Evolutionary conservation across 2,329 filamentous ascomycete genomes (phyloP).

Genomic region (Malbranchea zuffiana): DNA sequence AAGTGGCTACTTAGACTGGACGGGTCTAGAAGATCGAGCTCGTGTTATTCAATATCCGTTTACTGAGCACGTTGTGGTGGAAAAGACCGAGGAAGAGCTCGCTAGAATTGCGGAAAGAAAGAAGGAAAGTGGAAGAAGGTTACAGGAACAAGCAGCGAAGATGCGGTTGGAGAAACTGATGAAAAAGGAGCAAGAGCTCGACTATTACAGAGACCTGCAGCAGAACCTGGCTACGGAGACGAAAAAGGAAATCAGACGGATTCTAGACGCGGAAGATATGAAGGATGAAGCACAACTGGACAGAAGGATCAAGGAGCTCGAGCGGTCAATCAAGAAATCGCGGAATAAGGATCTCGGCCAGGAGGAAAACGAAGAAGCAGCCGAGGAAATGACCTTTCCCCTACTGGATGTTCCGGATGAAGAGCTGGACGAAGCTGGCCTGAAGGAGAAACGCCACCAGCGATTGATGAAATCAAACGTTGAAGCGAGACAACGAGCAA

Average conservation of each 20-base stretch:
- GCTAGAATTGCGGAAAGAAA: conserved; percentile 83
- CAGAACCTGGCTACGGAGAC: conserved; percentile 59
- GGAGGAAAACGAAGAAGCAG: conserved; percentile 66
- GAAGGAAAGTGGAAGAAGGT: conserved; percentile 78
- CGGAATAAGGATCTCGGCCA: conserved; percentile 89
- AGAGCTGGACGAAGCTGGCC: conserved; percentile 75
- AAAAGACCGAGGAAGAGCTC: conserved; percentile 92
- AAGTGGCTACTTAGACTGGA: conserved; percentile 72
- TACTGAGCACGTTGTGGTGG: conserved; percentile 76
- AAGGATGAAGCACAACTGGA: conserved; percentile 84
- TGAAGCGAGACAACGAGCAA: conserved; percentile 84
- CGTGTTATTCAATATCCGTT: conserved; percentile 85
- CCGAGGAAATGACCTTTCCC: conserved; percentile 69
- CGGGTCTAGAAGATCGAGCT: conserved; percentile 78
- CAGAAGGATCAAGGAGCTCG: conserved; percentile 73
- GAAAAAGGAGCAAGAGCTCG: conserved; percentile 87
- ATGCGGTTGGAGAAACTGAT: conserved; percentile 93
- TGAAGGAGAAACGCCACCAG: conserved; percentile 91
- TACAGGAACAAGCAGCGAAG: conserved; percentile 94
- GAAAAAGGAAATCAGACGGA: conserved; percentile 80
- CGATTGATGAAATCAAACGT: conserved; percentile 88
- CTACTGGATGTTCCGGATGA: conserved; percentile 84
- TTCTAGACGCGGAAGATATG: conserved; percentile 82
- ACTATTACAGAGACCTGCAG: conserved; percentile 84
- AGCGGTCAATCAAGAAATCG: conserved; percentile 78